A percentile compares a stretch with the other conserved stretches of the same genome.
These are phyloP conservation scores for Nicotiana noctiflora DNA, from an alignment of 257 asterid species.

Conservation along the genomic window DNA sequence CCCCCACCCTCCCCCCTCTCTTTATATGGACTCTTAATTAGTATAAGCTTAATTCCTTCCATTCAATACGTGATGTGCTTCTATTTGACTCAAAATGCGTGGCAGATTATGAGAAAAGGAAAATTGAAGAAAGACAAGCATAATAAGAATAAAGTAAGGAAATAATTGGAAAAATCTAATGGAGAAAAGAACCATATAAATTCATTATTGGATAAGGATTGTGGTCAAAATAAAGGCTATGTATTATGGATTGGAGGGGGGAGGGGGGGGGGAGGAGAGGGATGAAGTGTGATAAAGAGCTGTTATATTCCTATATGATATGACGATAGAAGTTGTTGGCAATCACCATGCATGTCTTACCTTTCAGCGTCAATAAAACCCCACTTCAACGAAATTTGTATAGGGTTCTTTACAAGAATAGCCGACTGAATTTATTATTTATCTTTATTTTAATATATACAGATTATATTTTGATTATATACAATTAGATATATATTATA, in stretches of 20 bases:
- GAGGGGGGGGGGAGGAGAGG: not conserved
- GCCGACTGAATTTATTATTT: too few relatives aligned
- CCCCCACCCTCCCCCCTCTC: too few relatives aligned
- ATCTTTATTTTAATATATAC: too few relatives aligned
- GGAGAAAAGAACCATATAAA: not conserved
- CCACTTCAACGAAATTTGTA: not conserved
- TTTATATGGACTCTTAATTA: too few relatives aligned
- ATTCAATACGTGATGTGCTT: too few relatives aligned
- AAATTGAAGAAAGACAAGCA: not conserved
- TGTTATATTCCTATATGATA: not conserved
- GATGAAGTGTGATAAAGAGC: not conserved
- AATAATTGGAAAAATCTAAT: not conserved
- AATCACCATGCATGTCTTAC: slow-evolving; percentile 5
- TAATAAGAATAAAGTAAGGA: not conserved
- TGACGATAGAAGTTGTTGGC: not conserved
- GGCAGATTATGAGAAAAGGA: not conserved
- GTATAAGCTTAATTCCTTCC: too few relatives aligned
- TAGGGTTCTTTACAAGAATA: too few relatives aligned
- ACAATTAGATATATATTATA: too few relatives aligned
- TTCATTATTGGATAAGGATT: not conserved
- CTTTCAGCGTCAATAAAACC: slow-evolving; percentile 4
- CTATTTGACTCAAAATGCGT: too few relatives aligned
- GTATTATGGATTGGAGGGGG: not conserved
- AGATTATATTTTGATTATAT: too few relatives aligned
- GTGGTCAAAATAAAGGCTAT: not conserved